Evolutionary conservation across 306 rosid species (phyloP).

Genomic region (Prunus mongolica): DNA sequence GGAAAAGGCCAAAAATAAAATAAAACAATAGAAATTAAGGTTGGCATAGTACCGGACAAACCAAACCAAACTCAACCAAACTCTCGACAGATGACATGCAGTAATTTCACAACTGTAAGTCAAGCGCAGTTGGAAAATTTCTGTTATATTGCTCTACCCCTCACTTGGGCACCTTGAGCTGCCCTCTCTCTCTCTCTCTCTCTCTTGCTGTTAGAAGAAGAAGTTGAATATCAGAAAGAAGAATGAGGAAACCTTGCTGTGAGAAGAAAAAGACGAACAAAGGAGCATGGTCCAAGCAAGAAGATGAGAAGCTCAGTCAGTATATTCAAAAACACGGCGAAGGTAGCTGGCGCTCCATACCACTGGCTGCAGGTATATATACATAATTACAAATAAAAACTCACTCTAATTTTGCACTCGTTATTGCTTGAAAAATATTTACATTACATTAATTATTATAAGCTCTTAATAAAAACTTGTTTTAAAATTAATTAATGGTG

Average conservation of each 20-base stretch:
- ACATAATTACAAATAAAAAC: no score
- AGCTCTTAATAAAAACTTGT: background rate
- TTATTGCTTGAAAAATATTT: background rate
- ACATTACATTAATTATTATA: background rate
- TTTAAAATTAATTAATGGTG: background rate
- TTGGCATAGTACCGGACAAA: background rate
- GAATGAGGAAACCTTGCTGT: constrained; percentile 62
- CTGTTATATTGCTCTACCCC: background rate
- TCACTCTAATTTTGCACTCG: background rate
- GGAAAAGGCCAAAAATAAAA: background rate
- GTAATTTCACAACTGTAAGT: constrained; percentile 7
- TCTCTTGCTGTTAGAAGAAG: background rate
- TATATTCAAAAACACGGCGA: constrained; percentile 60
- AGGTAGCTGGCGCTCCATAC: constrained; percentile 80
- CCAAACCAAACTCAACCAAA: constrained; percentile 11
- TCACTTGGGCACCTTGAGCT: background rate
- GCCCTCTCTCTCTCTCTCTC: background rate
- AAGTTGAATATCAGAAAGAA: background rate
- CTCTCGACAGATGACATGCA: background rate
- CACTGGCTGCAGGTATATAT: constrained; percentile 62
- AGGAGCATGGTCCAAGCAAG: constrained; percentile 81
- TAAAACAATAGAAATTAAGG: background rate
- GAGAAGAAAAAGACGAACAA: constrained; percentile 71
- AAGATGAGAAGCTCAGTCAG: constrained; percentile 63
- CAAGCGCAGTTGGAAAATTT: background rate